Evolutionary conservation across 2,329 filamentous ascomycete genomes (phyloP).

Genomic region (Blastomyces emzantsi): DNA sequence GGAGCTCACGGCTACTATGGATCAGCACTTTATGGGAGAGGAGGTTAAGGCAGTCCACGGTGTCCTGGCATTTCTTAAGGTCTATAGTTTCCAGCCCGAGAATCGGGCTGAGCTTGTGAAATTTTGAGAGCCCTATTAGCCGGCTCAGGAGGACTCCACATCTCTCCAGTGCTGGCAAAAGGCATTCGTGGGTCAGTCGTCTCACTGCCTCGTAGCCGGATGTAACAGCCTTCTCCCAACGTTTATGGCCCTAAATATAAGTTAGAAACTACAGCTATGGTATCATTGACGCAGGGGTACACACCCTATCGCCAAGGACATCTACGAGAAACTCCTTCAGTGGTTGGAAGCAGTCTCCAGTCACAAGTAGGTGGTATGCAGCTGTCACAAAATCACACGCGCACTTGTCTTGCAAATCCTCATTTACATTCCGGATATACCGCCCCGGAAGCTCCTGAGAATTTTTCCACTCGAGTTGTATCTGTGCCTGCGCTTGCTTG

Average conservation of each 20-base stretch:
- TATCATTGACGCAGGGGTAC: slow-evolving; percentile 20
- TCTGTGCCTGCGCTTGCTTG: slow-evolving; percentile 67
- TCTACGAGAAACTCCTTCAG: slow-evolving; percentile 85
- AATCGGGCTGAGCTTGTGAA: slow-evolving; percentile 57
- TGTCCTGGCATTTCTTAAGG: slow-evolving; percentile 55
- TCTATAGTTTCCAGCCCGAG: slow-evolving; percentile 58
- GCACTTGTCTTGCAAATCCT: slow-evolving; percentile 59
- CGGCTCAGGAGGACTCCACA: slow-evolving; percentile 72
- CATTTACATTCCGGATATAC: slow-evolving; percentile 70
- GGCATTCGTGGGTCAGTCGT: slow-evolving; percentile 72
- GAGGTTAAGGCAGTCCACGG: slow-evolving; percentile 64
- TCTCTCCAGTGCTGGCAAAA: slow-evolving; percentile 79
- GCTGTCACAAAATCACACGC: slow-evolving; percentile 62
- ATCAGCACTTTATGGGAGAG: slow-evolving; percentile 64
- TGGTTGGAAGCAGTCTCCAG: slow-evolving; percentile 65
- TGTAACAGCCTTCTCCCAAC: slow-evolving; percentile 84
- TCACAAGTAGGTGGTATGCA: slow-evolving; percentile 74
- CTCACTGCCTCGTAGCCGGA: slow-evolving; percentile 70
- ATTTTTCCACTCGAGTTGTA: slow-evolving; percentile 73
- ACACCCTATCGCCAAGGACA: slow-evolving; percentile 66
- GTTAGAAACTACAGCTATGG: not conserved
- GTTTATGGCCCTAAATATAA: slow-evolving; percentile 63
- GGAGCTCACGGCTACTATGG: slow-evolving; percentile 64
- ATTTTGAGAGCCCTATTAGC: slow-evolving; percentile 73
- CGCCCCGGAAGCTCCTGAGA: slow-evolving; percentile 66